These are phyloP conservation scores for Chaetomiaceae sp. DNA, from an alignment of 2,329 filamentous ascomycete genomes.

Conservation along the genomic window DNA sequence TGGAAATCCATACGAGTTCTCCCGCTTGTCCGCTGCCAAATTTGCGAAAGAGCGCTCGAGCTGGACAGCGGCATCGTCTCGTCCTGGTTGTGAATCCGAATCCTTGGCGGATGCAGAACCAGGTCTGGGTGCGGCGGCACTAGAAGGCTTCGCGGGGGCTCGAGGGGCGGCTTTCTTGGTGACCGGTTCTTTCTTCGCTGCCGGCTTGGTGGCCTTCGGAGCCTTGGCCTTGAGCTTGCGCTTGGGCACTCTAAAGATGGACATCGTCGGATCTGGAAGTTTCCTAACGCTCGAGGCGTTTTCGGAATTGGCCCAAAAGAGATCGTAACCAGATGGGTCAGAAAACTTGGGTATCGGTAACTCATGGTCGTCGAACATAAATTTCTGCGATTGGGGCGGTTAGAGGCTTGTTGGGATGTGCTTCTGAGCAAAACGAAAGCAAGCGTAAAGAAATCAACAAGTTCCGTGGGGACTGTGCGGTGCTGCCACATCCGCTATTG, in stretches of 20 bases:
- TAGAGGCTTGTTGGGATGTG: neutral
- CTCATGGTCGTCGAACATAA: constrained; percentile 47
- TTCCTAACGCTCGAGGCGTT: constrained; percentile 44
- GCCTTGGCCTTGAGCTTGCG: constrained; percentile 29
- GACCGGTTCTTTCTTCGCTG: constrained; percentile 16
- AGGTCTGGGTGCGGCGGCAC: constrained; percentile 6
- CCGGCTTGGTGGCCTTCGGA: constrained; percentile 30
- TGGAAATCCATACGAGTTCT: constrained; percentile 39
- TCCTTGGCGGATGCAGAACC: constrained; percentile 12
- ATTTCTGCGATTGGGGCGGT: constrained; percentile 38
- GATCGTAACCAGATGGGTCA: constrained; percentile 49
- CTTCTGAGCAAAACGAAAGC: neutral
- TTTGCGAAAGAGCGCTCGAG: constrained; percentile 44
- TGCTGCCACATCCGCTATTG: constrained; percentile 10
- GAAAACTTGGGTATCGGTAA: constrained; percentile 34
- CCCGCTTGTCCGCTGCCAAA: constrained; percentile 42
- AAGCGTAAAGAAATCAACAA: neutral
- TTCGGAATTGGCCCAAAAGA: constrained; percentile 53
- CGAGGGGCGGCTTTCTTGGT: constrained; percentile 14
- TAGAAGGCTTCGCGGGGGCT: constrained; percentile 14
- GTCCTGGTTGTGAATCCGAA: constrained; percentile 11
- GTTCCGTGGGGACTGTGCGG: neutral
- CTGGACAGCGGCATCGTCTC: constrained; percentile 37
- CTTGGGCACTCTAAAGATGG: constrained; percentile 44
- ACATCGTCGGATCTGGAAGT: constrained; percentile 47